Conservation (phyloP, 352 stramenopile species). For the Elongisporangium anandrum region DNA sequence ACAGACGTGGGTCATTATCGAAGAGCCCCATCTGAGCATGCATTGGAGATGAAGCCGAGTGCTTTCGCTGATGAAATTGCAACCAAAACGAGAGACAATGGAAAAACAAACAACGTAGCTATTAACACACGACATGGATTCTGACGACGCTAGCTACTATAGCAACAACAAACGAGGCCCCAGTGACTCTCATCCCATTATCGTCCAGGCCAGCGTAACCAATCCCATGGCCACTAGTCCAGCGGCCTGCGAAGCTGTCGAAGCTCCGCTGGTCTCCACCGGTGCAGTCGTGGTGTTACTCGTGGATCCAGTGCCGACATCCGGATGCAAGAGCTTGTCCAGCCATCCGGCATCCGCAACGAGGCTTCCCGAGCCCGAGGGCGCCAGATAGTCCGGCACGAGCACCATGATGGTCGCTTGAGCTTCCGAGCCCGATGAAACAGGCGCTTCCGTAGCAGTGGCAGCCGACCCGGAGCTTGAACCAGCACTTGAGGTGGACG, state of each 20-base stretch:
- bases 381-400: constrained; percentile 40
- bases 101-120: neutral
- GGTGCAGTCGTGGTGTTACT: neutral
- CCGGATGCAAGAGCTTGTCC: neutral
- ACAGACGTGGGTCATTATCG: too few relatives aligned
- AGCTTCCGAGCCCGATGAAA: constrained; percentile 8
- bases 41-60: too few relatives aligned
- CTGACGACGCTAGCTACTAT: neutral
- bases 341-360: constrained; percentile 8
- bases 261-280: neutral
- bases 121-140: neutral
- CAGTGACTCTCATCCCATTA: neutral
- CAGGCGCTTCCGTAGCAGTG: constrained; percentile 12
- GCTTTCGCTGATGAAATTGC: too few relatives aligned
- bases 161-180: neutral
- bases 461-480: constrained; percentile 14
- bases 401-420: constrained; percentile 58
- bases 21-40: too few relatives aligned
- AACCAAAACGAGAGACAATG: too few relatives aligned
- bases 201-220: neutral
- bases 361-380: constrained; percentile 35
- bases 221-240: neutral
- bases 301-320: constrained; percentile 6
- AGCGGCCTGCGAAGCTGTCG: neutral
- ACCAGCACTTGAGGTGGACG: constrained; percentile 6